Conservation (phyloP, 2,329 filamentous ascomycete species). For the Fusarium sp. region DNA sequence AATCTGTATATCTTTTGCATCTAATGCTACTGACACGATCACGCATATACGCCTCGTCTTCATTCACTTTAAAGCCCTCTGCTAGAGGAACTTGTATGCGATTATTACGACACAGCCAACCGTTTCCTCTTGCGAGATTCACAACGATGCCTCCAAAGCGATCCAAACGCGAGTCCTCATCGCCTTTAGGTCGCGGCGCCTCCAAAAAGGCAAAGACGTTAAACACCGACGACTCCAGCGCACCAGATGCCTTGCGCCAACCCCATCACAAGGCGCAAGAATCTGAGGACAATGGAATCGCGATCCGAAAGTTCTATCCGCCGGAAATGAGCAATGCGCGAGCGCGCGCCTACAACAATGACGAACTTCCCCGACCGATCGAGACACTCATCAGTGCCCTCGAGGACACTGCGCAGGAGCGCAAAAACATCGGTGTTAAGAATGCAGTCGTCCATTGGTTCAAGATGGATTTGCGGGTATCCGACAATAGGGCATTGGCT, state of each 20-base stretch:
- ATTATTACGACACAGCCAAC: neutral
- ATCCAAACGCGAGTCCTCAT: conserved; percentile 44
- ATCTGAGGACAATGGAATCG: conserved; percentile 66
- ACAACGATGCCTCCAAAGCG: conserved; percentile 44
- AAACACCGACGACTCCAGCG: conserved; percentile 34
- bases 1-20: neutral
- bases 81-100: neutral
- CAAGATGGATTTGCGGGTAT: conserved; percentile 78
- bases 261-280: conserved; percentile 59
- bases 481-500: conserved; percentile 77
- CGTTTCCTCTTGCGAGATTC: conserved; percentile 1
- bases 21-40: conserved; percentile 13
- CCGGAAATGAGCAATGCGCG: conserved; percentile 85
- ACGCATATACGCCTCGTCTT: neutral
- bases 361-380: conserved; percentile 76
- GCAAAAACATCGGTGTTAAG: conserved; percentile 62
- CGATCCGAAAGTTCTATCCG: conserved; percentile 81
- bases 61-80: neutral
- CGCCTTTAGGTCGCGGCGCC: conserved; percentile 32
- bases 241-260: conserved; percentile 49
- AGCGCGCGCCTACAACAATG: conserved; percentile 76
- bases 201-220: conserved; percentile 49
- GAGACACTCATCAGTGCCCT: conserved; percentile 71
- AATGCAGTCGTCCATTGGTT: conserved; percentile 87
- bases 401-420: conserved; percentile 63